These are phyloP conservation scores for Rhodotorula toruloides DNA, from an alignment of 768 basidiomycete genomes.

Conservation along the genomic window DNA sequence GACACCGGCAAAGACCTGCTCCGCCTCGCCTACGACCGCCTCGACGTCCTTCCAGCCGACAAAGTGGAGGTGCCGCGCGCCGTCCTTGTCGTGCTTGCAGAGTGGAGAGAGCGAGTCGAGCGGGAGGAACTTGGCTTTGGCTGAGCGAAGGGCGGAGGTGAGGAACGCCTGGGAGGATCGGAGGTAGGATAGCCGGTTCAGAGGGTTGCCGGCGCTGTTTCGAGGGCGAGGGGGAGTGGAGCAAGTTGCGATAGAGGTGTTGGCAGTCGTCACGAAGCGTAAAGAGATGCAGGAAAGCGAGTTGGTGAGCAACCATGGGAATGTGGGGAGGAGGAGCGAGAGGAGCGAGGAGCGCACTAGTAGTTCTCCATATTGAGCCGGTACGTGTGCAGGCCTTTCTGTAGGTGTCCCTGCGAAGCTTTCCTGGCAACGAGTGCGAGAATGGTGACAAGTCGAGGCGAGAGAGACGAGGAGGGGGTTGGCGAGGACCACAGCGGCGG, in stretches of 20 bases:
- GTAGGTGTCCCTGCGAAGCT: no score
- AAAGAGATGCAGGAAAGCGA: no score
- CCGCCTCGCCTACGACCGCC: conserved; percentile 60
- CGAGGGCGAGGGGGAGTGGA: not conserved
- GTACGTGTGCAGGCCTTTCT: no score
- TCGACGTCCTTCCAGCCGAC: conserved; percentile 47
- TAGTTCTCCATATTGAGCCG: no score
- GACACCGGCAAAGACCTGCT: conserved; percentile 59
- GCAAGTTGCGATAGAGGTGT: not conserved
- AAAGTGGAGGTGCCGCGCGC: conserved; percentile 45
- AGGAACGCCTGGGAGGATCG: conserved; percentile 70
- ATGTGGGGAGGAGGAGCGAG: no score
- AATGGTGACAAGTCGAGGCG: no score
- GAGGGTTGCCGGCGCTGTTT: conserved; percentile 40
- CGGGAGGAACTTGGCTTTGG: conserved; percentile 64
- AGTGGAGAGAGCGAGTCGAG: conserved; percentile 67
- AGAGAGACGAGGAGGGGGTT: not conserved
- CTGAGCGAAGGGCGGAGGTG: conserved; percentile 60
- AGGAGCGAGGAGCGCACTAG: no score
- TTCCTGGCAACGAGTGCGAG: no score
- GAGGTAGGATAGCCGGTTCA: conserved; percentile 52
- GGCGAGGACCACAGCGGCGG: not conserved
- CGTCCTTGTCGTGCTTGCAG: conserved; percentile 44
- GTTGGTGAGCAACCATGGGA: no score
- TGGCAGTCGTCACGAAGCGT: no score